These are phyloP conservation scores for Acer yangbiense DNA, from an alignment of 345 rosid species.

Conservation along the genomic window DNA sequence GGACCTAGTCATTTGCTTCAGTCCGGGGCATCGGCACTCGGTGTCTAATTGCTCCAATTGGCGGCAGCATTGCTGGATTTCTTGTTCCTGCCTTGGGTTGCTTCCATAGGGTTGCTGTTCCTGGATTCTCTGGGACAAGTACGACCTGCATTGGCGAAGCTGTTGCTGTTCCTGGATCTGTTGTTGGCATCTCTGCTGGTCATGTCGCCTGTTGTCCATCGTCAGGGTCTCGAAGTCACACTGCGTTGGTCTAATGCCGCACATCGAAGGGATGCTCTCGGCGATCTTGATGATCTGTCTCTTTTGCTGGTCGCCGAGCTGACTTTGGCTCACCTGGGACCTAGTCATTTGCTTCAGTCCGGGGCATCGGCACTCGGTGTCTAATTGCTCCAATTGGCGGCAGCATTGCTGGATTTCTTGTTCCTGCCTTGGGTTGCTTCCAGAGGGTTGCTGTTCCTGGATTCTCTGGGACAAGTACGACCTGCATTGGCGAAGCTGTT, in stretches of 20 bases:
- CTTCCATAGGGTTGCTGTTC: neutral
- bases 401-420: no score
- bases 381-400: no score
- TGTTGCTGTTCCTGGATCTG: conserved; percentile 34
- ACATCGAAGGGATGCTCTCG: no score
- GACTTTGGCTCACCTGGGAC: no score
- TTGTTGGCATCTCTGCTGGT: conserved; percentile 21
- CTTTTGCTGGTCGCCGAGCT: no score
- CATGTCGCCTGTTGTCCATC: no score
- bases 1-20: conserved; percentile 9
- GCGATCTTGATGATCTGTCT: no score
- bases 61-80: conserved; percentile 31
- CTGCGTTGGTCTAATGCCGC: no score
- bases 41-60: conserved; percentile 27
- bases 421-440: neutral
- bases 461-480: conserved; percentile 23
- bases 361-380: no score
- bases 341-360: no score
- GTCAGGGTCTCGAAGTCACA: no score
- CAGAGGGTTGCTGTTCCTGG: conserved; percentile 7
- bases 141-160: conserved; percentile 37
- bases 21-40: conserved; percentile 37
- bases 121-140: conserved; percentile 24
- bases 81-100: neutral
- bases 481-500: conserved; percentile 41